Conservation (phyloP, 139 green algal species). For the Chlorella sp. region DNA sequence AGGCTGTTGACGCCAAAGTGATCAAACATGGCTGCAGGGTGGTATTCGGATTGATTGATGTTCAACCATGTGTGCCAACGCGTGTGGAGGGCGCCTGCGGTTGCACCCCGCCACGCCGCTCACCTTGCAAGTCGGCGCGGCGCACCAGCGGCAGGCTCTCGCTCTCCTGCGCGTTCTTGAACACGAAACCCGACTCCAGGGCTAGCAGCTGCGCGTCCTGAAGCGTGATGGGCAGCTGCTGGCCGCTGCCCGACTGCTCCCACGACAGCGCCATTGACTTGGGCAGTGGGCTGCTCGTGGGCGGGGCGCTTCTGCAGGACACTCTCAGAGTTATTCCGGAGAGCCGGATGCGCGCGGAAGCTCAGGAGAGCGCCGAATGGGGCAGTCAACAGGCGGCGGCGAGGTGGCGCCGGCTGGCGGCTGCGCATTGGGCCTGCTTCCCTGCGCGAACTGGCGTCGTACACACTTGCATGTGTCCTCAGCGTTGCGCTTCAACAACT, state of each 20-base stretch:
- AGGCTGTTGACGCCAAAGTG: conserved; percentile 24
- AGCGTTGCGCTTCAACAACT: too few species aligned
- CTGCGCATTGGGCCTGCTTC: too few species aligned
- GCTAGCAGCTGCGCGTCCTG: conserved; percentile 29
- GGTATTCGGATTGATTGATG: not conserved
- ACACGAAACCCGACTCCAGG: conserved; percentile 1
- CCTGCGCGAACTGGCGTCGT: too few species aligned
- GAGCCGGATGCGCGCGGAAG: not conserved
- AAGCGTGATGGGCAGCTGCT: not conserved
- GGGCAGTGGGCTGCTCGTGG: not conserved
- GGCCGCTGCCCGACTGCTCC: not conserved
- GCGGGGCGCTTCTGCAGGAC: too few species aligned
- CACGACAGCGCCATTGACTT: not conserved
- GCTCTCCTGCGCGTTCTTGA: not conserved
- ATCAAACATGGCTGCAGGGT: conserved; percentile 14
- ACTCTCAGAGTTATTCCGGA: not conserved
- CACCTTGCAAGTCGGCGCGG: conserved; percentile 14
- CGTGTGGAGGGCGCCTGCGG: not conserved
- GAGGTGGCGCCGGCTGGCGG: too few species aligned
- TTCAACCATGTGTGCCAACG: too few species aligned
- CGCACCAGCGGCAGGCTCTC: not conserved
- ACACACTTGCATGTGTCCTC: too few species aligned
- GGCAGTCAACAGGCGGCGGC: not conserved
- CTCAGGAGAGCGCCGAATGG: not conserved
- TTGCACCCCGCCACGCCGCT: not conserved